These are phyloP conservation scores for Adansonia madagascariensis DNA, from an alignment of 441 rosid species.

Conservation along the genomic window DNA sequence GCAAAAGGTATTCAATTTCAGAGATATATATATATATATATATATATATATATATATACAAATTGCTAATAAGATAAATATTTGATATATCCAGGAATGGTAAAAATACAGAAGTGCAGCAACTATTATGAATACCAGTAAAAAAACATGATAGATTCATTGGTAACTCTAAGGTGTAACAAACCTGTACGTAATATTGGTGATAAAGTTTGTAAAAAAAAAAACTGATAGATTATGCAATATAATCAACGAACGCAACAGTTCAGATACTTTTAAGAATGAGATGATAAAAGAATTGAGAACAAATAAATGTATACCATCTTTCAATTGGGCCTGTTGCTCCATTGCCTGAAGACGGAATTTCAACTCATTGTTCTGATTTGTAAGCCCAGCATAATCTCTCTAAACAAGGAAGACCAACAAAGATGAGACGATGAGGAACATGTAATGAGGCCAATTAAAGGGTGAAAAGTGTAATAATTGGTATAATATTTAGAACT, in stretches of 20 bases:
- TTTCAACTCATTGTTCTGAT: slow-evolving; percentile 13
- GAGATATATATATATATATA: background rate
- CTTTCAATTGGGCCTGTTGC: slow-evolving; percentile 35
- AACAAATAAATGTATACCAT: slow-evolving; percentile 38
- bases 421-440: background rate
- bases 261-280: background rate
- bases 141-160: background rate
- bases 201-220: background rate
- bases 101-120: background rate
- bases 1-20: background rate
- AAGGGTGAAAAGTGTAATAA: background rate
- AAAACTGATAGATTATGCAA: background rate
- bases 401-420: slow-evolving; percentile 15
- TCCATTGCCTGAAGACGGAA: slow-evolving; percentile 3
- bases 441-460: background rate
- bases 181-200: background rate
- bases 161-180: background rate
- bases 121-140: background rate
- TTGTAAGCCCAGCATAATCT: background rate
- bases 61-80: background rate
- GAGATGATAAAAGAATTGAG: background rate
- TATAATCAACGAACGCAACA: background rate
- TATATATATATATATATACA: background rate
- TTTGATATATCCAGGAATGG: background rate
- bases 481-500: background rate